Base-by-base conservation (phyloP, 2,329 filamentous ascomycete species). In the Lasiodiplodia sp. region DNA sequence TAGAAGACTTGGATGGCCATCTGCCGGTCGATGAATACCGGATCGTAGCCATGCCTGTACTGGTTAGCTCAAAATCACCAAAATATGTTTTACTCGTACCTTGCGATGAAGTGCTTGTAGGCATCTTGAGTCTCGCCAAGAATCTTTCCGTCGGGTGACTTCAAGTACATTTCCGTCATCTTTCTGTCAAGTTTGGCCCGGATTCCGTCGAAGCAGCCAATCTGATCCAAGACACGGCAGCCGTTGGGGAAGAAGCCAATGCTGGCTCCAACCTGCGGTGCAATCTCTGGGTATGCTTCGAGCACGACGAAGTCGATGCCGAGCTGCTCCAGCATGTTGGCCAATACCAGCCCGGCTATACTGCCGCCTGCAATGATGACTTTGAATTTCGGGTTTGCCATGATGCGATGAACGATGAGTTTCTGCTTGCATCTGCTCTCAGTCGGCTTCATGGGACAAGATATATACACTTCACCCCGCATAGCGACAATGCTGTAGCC, bases 231-330 rank as follows among this genome's bases (percentile, higher is more conserved):
- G 12, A 69, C 25, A 8, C 68, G 68, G 16, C 56, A 21, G 3
- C 66, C 68, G n/a, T 69, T 70, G 1, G 74, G 71, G 3, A 67
- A 28, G 10, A 76, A 14, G 3, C 68, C 72, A 23, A 76, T 72
- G 38, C 68, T 69, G 1, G 74, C 74, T 4, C 74, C 74, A 2
- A 66, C 70, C 18, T 70, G 66, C 14, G 74, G 72, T 10, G 72
- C 71, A 31, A 75, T 70, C 0, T 72, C 62, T 0, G 62, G 56
- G 14, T 72, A 70, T 5, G 69, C 66, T 57, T 76, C 74, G 10
- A 75, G 56, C 5, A 75, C 56, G 3, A 69, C 49, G 16, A 63
- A 69, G 51, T 64, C 65, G 18, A 69, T 68, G 14, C 51, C 55
- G 3, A 60, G 18, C 11, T 25, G 25, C 16, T 69, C 55, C 16